These are phyloP conservation scores for Coemansia sp. DNA, from an alignment of 192 early-diverging fungal genomes.

Conservation along the genomic window DNA sequence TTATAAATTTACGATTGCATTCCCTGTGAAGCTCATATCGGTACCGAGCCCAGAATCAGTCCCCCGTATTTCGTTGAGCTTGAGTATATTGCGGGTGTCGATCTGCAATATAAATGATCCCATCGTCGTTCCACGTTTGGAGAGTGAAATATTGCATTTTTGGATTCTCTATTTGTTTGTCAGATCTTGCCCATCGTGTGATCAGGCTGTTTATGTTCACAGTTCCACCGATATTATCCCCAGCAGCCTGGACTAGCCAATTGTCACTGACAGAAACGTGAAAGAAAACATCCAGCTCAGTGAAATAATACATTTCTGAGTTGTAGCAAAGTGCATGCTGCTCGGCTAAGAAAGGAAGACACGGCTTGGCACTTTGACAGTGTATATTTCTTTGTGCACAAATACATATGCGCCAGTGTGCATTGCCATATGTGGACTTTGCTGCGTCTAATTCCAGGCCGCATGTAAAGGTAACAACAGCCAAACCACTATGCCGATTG, in stretches of 20 bases:
- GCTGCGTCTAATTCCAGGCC: neutral
- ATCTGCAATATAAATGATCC: constrained; percentile 7
- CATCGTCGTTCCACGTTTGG: neutral
- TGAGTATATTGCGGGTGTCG: neutral
- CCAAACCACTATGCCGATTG: neutral
- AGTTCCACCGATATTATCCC: too few species aligned
- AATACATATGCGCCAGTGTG: neutral
- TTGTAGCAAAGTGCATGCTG: too few species aligned
- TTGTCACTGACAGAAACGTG: too few species aligned
- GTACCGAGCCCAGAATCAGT: neutral
- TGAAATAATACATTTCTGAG: too few species aligned
- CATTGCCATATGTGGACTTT: neutral
- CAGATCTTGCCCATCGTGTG: too few species aligned
- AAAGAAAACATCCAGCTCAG: too few species aligned
- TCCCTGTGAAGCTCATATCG: neutral
- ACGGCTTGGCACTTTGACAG: too few species aligned
- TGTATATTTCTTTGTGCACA: neutral
- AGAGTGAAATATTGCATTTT: neutral
- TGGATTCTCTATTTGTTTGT: too few species aligned
- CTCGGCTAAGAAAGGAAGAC: too few species aligned
- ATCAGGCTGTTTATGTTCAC: too few species aligned
- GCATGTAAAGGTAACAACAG: neutral
- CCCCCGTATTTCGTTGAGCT: neutral
- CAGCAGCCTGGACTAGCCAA: too few species aligned
- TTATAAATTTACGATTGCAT: neutral